Evolutionary conservation across 139 green algal species (phyloP).

Genomic region (Gonium pectorale): DNA sequence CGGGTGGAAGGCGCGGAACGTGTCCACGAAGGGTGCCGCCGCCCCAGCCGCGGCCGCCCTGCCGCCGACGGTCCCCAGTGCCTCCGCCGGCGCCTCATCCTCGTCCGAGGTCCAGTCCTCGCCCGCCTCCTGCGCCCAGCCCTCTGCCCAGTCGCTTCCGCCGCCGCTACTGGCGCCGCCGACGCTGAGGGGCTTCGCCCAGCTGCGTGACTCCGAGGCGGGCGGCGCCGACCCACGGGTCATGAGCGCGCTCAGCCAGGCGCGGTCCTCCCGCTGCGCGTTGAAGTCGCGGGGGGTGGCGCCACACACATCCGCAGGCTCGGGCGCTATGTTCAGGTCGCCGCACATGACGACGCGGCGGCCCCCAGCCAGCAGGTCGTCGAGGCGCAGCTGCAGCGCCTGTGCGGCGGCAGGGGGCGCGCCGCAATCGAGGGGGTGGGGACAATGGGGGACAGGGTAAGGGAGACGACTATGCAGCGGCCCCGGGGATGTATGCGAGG

Average conservation of each 20-base stretch:
- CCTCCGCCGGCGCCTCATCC: background rate
- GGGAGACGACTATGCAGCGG: background rate
- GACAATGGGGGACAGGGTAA: background rate
- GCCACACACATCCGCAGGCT: constrained; percentile 54
- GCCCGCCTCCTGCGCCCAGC: background rate
- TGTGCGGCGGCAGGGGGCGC: background rate
- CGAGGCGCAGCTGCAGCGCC: constrained; percentile 61
- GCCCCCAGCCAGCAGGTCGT: constrained; percentile 49
- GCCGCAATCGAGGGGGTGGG: background rate
- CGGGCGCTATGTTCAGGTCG: constrained; percentile 83
- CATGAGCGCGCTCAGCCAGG: constrained; percentile 64
- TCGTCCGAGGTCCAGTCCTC: too few relatives aligned
- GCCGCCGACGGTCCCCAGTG: background rate
- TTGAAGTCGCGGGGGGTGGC: background rate
- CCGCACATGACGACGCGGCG: constrained; percentile 71
- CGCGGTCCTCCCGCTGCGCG: constrained; percentile 35
- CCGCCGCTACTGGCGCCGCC: background rate
- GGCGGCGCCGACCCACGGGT: background rate
- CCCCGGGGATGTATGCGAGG: too few relatives aligned
- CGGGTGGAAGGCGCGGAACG: constrained; percentile 70
- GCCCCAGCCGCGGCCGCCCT: background rate
- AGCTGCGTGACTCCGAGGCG: background rate
- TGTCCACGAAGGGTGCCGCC: constrained; percentile 55
- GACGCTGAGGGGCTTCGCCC: background rate
- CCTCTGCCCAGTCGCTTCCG: background rate